Base-by-base conservation (phyloP, 1,284 basidiomycete genomes). In the Trametes versicolor region DNA sequence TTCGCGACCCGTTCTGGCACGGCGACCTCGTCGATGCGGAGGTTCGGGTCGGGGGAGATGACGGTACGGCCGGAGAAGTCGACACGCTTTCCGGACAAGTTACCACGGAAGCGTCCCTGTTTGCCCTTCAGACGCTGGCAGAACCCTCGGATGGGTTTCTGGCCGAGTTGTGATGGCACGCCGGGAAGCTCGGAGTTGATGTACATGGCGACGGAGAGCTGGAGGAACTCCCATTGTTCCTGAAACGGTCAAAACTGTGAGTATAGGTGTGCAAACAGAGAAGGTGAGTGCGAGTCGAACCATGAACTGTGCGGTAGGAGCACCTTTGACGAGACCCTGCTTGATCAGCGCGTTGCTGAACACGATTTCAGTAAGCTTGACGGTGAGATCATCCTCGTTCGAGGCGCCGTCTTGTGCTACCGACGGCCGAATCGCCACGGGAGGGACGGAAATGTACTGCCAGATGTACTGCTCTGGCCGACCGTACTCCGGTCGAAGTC, bases 181-280 rank as follows among this genome's bases (percentile, higher is more conserved):
- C 97, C 97, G 4, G 98, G 98, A 17, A 97, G 85, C 77, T 99
- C 97, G 1, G 98, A 98, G 80, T 99, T 99, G 83, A 99, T 94
- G 79, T 99, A 99, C 86, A 99, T 92, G 0, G 97, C 98, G 21
- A 99, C 94, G 34, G 93, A 93, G 56, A 98, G 86, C 76, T 98
- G 96, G 4, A 99, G 84, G 69, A 97, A 96, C 72, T 99, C 98
- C 98, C 98, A 99, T 88, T 98, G 91, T 87, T 97, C 96, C 94
- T 95, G 71, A 15, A 53, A 53, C 25, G 41, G 19, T 15, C 8
- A 66, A 52, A 39, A 32, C 64, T 58, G 69, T 71, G 57, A 70
- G 64, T 61, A 49, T 36, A 58, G 7, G 2, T 51, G 53, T 58
- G 52, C 59, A 25, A 19, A 41, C 12, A 52, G 36, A 17, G 57